These are phyloP conservation scores for Cordyceps javanica DNA, from an alignment of 2,329 filamentous ascomycete species.

Conservation along the genomic window DNA sequence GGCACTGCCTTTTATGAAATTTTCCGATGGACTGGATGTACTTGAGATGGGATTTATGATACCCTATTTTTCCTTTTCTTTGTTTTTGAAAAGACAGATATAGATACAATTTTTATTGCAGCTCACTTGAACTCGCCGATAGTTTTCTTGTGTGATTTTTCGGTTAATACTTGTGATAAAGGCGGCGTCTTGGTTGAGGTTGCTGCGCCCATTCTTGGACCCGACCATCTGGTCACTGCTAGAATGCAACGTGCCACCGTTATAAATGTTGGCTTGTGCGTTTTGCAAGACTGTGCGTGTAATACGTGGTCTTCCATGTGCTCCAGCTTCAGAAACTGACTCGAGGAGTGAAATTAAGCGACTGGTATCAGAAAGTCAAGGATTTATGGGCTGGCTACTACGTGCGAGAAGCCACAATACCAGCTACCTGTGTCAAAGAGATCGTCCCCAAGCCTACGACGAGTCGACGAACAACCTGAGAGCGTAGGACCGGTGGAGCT, in stretches of 20 bases:
- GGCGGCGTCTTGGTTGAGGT: too few species aligned
- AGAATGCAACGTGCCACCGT: neutral
- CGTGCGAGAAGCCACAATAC: neutral
- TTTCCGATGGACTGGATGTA: neutral
- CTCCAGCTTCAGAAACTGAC: neutral
- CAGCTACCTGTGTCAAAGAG: neutral
- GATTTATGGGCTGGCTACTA: neutral
- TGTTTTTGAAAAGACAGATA: neutral
- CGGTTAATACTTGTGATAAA: too few species aligned
- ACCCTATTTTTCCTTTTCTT: neutral
- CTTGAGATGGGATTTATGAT: conserved; percentile 4
- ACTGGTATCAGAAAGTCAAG: neutral
- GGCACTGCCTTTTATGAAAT: neutral
- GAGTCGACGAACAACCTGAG: neutral
- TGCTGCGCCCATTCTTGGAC: neutral
- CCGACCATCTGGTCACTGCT: neutral
- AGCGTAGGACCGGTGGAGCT: neutral
- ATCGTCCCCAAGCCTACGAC: neutral
- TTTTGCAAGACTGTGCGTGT: neutral
- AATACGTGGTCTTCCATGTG: neutral
- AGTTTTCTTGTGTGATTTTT: neutral
- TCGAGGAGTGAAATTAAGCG: neutral
- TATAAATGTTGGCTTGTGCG: neutral
- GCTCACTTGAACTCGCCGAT: neutral
- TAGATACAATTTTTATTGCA: neutral